Evolutionary conservation across 2,329 filamentous ascomycete species (phyloP).

Genomic region (Botrytis sinoallii): DNA sequence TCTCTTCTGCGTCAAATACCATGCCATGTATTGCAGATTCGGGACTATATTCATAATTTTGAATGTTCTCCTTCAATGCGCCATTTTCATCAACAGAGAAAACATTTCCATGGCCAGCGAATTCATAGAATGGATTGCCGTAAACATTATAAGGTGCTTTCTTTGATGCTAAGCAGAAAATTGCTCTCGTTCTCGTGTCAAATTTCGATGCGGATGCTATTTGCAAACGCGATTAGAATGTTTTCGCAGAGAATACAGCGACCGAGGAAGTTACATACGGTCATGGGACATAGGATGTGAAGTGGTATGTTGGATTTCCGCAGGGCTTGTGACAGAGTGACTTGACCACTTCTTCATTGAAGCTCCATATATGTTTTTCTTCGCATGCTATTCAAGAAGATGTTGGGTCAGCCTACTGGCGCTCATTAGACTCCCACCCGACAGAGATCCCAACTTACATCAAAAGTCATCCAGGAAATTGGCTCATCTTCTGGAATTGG

Average conservation of each 20-base stretch:
- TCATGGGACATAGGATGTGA: conserved; percentile 13
- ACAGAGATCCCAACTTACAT: conserved; percentile 52
- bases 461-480: conserved; percentile 92
- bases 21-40: conserved; percentile 76
- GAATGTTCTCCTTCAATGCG: conserved; percentile 60
- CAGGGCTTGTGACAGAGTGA: conserved; percentile 71
- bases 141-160: conserved; percentile 80
- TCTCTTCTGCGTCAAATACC: conserved; percentile 73
- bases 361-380: conserved; percentile 82
- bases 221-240: conserved; percentile 16
- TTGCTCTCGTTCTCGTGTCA: conserved; percentile 80
- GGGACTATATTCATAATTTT: conserved; percentile 70
- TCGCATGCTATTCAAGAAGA: conserved; percentile 57
- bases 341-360: conserved; percentile 94
- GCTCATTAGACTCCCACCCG: conserved; percentile 23
- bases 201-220: conserved; percentile 61
- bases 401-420: neutral
- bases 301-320: conserved; percentile 63
- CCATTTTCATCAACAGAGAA: conserved; percentile 60
- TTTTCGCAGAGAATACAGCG: neutral
- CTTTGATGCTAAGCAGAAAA: conserved; percentile 79
- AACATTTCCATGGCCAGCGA: conserved; percentile 78
- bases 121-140: conserved; percentile 85
- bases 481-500: conserved; percentile 79
- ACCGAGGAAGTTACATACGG: conserved; percentile 50